These are phyloP conservation scores for Globisporangium canariense DNA, from an alignment of 352 stramenopile species.

Conservation along the genomic window DNA sequence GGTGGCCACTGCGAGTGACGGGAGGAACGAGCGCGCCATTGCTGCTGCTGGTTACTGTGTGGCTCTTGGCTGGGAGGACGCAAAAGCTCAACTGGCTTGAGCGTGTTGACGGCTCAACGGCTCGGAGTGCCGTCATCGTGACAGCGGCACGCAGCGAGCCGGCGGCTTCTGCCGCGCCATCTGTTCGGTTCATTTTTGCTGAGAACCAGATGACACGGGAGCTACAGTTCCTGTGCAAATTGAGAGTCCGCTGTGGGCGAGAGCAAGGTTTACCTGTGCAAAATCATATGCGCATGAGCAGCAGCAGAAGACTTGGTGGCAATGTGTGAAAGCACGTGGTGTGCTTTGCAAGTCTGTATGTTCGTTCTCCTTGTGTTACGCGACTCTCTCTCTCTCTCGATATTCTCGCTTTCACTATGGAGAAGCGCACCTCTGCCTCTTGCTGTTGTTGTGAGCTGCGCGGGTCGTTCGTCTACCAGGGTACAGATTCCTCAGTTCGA, in stretches of 20 bases:
- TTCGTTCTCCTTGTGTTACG: background rate
- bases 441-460: constrained; percentile 14
- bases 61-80: background rate
- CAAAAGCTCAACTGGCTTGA: constrained; percentile 4
- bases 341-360: too few relatives aligned
- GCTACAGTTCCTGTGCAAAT: too few relatives aligned
- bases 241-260: too few relatives aligned
- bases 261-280: too few relatives aligned
- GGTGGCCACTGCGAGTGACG: constrained; percentile 1
- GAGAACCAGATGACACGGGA: background rate
- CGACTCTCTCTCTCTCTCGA: background rate
- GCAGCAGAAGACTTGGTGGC: too few relatives aligned
- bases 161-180: background rate
- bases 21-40: constrained; percentile 7
- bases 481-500: constrained; percentile 57
- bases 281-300: too few relatives aligned
- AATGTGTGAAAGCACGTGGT: too few relatives aligned
- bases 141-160: background rate
- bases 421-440: background rate
- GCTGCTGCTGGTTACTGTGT: background rate
- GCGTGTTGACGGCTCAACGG: background rate
- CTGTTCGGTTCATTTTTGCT: background rate
- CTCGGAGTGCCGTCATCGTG: background rate
- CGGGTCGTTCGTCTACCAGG: constrained; percentile 14
- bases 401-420: too few relatives aligned